Base-by-base conservation (phyloP, 306 rosid species). In the Abrus precatorius region DNA sequence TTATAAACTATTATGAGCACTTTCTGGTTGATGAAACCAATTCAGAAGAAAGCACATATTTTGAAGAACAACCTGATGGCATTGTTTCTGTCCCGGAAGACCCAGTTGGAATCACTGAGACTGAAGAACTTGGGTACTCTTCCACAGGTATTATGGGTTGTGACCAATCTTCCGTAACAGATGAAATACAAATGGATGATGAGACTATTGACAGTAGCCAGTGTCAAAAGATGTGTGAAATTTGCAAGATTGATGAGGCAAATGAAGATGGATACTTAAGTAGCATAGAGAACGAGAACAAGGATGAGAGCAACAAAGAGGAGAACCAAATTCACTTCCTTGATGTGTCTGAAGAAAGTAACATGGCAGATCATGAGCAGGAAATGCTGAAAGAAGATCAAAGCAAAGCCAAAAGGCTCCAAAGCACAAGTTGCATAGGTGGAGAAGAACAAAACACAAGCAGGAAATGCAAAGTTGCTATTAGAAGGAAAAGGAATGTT, bases 121-220 rank as follows among this genome's bases (percentile, higher is more conserved):
- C 78, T 81, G 84, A 82, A 49, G 94, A 85, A 76, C 74, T 62
- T 29, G 81, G 53, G 33, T 54, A 75, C 43, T 66, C 63, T 28
- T 45, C 73, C 0, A 53, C 73, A 30, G 82, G 80, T 59, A 6
- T 48, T 59, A 6, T 48, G 62, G 75, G 50, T 28, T 78, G 69
- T 59, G 86, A 84, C 73, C 90, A 74, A 77, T 55, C 80, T 75
- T 84, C 87, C 40, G 36, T 50, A 59, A 43, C 73, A 2, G 87
- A 81, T 53, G 82, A 88, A 67, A 52, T 38, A 74, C 38, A 55
- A 55, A 28, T 29, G 33, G 69, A 52, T 60, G 82, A 64, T 79
- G 70, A 56, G n/a, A 74, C n/a, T 54, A 66, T 9, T 13, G 79
- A 62, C 13, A 52, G 20, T 33, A 41, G 45, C 30, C 80, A 47